phyloP scores from a whole-genome alignment of 2,329 filamentous ascomycete genomes.

The Xylariaceae sp. region DNA sequence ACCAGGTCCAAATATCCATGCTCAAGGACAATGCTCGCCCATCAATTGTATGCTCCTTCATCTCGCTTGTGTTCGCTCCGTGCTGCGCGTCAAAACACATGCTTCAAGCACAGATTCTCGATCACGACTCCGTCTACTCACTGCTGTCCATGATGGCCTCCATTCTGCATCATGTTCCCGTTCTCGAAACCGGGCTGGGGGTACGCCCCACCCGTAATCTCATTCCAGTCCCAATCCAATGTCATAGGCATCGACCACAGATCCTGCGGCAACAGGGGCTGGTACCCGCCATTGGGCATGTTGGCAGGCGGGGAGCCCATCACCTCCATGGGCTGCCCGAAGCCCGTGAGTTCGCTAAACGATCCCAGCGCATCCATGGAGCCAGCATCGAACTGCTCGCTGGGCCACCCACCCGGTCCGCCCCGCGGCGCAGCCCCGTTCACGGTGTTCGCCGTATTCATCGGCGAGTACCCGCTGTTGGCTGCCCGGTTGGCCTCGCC shows the following conservation, averaged over 20 bases:
- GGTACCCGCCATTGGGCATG: constrained; percentile 42
- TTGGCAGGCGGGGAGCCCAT: constrained; percentile 21
- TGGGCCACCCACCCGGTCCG: constrained; percentile 41
- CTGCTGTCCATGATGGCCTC: no score
- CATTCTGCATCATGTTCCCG: no score
- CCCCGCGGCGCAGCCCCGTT: constrained; percentile 41
- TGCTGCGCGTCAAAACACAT: no score
- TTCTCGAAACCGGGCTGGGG: constrained; percentile 63
- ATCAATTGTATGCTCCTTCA: no score
- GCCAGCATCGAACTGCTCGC: constrained; percentile 29
- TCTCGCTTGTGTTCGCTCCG: no score
- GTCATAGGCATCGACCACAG: constrained; percentile 96
- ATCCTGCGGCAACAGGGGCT: constrained; percentile 87
- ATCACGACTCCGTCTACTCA: no score
- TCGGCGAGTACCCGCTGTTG: constrained; percentile 28
- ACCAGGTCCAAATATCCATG: neutral
- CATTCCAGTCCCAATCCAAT: constrained; percentile 80
- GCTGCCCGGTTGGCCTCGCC: constrained; percentile 27
- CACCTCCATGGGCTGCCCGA: constrained; percentile 31
- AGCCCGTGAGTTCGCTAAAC: constrained; percentile 43
- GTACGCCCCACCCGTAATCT: constrained; percentile 63
- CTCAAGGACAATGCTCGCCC: no score
- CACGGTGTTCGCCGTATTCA: constrained; percentile 32
- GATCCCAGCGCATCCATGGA: constrained; percentile 38
- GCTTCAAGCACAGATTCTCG: no score